Conservation (phyloP, 441 rosid species). For the Gossypium lobatum region DNA sequence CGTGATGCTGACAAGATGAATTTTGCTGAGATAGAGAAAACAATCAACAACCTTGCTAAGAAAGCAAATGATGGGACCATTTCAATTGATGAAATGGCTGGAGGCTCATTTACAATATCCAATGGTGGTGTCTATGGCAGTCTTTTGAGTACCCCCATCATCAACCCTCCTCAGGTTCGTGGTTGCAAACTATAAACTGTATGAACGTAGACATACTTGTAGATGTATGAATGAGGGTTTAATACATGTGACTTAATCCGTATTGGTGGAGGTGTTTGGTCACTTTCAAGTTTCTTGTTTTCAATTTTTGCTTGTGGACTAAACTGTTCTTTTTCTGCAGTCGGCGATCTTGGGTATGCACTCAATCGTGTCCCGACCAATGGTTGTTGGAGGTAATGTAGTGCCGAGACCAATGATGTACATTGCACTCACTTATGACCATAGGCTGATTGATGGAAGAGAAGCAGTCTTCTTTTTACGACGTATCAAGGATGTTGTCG, state of each 20-base stretch:
- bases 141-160: conserved; percentile 94
- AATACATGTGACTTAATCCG: background rate
- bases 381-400: conserved; percentile 82
- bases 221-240: background rate
- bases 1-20: conserved; percentile 80
- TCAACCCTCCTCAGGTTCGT: conserved; percentile 96
- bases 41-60: conserved; percentile 80
- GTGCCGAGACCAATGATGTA: conserved; percentile 98
- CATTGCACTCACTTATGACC: conserved; percentile 90
- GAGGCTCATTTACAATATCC: conserved; percentile 92
- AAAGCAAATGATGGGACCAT: conserved; percentile 89
- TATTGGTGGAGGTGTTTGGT: background rate
- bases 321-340: conserved; percentile 28
- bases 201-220: background rate
- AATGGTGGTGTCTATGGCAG: conserved; percentile 99
- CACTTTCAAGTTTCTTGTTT: background rate
- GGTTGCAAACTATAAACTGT: background rate
- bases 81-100: conserved; percentile 98
- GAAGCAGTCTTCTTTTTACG: conserved; percentile 98
- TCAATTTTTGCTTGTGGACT: background rate
- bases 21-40: conserved; percentile 40
- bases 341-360: conserved; percentile 98
- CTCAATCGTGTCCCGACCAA: conserved; percentile 83
- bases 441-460: conserved; percentile 96
- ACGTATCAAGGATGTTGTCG: conserved; percentile 89